Percentiles rank a stretch among this genome's conserved stretches.
These are phyloP conservation scores for Penicillium dipodomyicola DNA, from an alignment of 495 filamentous ascomycete species.

Conservation along the genomic window DNA sequence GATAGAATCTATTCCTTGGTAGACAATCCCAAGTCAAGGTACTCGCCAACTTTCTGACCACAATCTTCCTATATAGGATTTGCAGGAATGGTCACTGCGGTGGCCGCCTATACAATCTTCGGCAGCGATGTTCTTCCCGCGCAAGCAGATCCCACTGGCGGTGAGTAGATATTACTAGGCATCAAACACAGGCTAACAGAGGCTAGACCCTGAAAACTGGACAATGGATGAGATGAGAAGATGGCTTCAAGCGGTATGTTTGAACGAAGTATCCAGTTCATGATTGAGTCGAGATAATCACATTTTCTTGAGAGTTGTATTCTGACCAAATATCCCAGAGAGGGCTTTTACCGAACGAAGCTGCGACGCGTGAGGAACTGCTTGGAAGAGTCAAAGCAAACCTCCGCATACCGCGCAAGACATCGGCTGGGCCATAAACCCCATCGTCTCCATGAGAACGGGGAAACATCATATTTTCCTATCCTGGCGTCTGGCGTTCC, in stretches of 20 bases:
- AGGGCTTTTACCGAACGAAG: slow-evolving; percentile 63
- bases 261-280: not conserved
- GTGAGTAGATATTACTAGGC: slow-evolving; percentile 30
- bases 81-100: slow-evolving; percentile 78
- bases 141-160: slow-evolving; percentile 70
- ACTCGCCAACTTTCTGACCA: slow-evolving; percentile 10
- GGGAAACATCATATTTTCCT: not conserved
- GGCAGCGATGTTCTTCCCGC: slow-evolving; percentile 75
- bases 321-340: slow-evolving; percentile 50
- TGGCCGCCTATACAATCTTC: slow-evolving; percentile 81
- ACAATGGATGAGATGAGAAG: slow-evolving; percentile 65
- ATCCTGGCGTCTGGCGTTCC: not conserved
- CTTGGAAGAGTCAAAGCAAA: slow-evolving; percentile 79
- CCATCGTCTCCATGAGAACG: not conserved
- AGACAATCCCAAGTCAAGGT: slow-evolving; percentile 11
- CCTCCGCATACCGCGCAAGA: slow-evolving; percentile 52
- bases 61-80: slow-evolving; percentile 49
- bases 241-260: slow-evolving; percentile 73
- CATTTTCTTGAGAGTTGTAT: not conserved
- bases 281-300: not conserved
- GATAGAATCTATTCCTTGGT: slow-evolving; percentile 60
- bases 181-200: slow-evolving; percentile 12
- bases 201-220: slow-evolving; percentile 64
- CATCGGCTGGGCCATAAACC: slow-evolving; percentile 13
- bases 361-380: slow-evolving; percentile 70